Evolutionary conservation across 148 eudicot species (phyloP), one percentile per base, ranked within the genome.

Genomic region (Fagopyrum tataricum): DNA sequence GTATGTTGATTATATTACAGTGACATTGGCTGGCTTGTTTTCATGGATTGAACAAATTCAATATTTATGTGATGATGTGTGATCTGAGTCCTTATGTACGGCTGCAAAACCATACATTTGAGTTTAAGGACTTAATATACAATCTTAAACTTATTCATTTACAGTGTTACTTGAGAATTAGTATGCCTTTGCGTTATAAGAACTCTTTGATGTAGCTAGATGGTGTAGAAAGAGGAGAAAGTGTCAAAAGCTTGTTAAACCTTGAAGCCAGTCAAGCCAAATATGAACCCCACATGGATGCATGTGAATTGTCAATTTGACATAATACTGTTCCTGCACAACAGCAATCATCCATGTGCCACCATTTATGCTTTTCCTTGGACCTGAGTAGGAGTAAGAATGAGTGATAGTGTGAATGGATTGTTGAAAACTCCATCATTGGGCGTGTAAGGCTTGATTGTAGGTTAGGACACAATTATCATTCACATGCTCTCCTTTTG

Each of bases 261-360:
- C 23, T 37, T 15, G n/a, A 64, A 39, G 8, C 18, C 69, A 64
- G n/a, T n/a, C n/a, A n/a, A n/a, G n/a, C n/a, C n/a, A 3, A 3
- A 31, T 31, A 2, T 31, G 2, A 31, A 31, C 37, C 37, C 37
- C 37, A 31, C 69, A 15, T 62, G 64, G 64, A 37, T 21, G 42
- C 13, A 39, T 64, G 39, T 37, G 43, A 64, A 0, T 64, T 13
- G 69, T 64, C 44, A 39, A 64, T 15, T 24, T 4, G 41, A 24
- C 67, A 61, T 61, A 13, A 61, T 10, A 61, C 42, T 9, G 67
- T 6, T 61, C 5, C 17, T 59, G 42, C n/a, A 39, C 67, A 58
- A 58, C 39, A 64, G 44, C 69, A 64, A 64, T 64, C 69, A 64
- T 64, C 69, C 69, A 64, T 64, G 69, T 64, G 69, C 42, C 69